These are phyloP conservation scores for Ophiostoma montium DNA, from an alignment of 2,329 filamentous ascomycete species.

Conservation along the genomic window DNA sequence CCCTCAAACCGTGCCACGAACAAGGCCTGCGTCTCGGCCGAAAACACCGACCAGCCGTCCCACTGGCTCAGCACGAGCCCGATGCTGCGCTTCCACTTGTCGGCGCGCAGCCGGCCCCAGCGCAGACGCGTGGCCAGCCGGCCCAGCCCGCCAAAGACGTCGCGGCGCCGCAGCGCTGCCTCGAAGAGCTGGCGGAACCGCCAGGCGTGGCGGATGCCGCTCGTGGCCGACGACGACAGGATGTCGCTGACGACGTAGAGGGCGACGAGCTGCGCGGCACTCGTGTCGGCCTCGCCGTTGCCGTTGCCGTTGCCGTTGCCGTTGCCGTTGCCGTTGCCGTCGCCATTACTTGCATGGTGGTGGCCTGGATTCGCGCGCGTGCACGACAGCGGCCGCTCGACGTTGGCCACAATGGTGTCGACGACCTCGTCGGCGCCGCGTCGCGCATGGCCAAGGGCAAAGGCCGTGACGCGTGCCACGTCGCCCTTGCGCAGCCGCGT, in stretches of 20 bases:
- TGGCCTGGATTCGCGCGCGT: conserved; percentile 50
- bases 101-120: conserved; percentile 70
- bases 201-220: conserved; percentile 72
- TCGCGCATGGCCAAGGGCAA: conserved; percentile 78
- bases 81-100: conserved; percentile 74
- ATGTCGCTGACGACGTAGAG: conserved; percentile 70
- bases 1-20: conserved; percentile 59
- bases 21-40: conserved; percentile 55
- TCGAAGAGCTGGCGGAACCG: conserved; percentile 75
- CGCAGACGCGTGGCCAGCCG: conserved; percentile 53
- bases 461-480: conserved; percentile 70
- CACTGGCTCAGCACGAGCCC: conserved; percentile 55
- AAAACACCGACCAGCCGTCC: conserved; percentile 61
- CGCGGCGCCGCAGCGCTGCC: conserved; percentile 48
- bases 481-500: conserved; percentile 69
- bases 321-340: conserved; percentile 25
- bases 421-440: conserved; percentile 81
- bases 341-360: no score
- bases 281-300: conserved; percentile 42
- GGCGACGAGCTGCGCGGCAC: conserved; percentile 61
- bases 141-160: conserved; percentile 64
- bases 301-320: conserved; percentile 24
- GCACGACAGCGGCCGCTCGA: conserved; percentile 61
- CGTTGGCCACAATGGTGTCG: conserved; percentile 72
- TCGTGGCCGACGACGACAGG: conserved; percentile 60